Evolutionary conservation across 2,329 filamentous ascomycete species (phyloP).

Genomic region (Calcarisporium arbuscula): DNA sequence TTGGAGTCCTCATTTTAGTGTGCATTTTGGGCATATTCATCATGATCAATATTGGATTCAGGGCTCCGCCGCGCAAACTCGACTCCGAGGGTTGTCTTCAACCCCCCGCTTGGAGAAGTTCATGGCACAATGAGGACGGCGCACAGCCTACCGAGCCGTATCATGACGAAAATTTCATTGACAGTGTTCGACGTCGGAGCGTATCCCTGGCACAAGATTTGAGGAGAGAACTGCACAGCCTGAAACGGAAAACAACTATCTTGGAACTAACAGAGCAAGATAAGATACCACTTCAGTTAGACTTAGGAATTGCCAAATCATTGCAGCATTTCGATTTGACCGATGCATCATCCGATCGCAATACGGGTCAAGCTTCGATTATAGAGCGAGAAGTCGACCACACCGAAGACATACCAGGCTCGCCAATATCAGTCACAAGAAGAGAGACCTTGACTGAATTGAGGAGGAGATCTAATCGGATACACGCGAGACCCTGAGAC

Average conservation of each 20-base stretch:
- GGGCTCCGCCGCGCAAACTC: slow-evolving; percentile 7
- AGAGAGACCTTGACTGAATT: too few species aligned
- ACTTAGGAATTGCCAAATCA: slow-evolving; percentile 1
- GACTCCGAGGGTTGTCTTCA: slow-evolving; percentile 12
- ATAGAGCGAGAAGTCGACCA: too few species aligned
- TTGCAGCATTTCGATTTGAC: slow-evolving; percentile 14
- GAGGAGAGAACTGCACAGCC: slow-evolving; percentile 15
- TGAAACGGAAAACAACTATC: slow-evolving; percentile 14
- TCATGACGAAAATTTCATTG: slow-evolving; percentile 16
- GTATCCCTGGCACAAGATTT: slow-evolving; percentile 18
- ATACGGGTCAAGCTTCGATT: too few species aligned
- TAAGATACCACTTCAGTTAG: too few species aligned
- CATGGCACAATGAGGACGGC: slow-evolving; percentile 10
- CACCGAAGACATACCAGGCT: too few species aligned
- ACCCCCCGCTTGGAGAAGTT: slow-evolving; percentile 12
- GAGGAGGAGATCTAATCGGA: too few species aligned
- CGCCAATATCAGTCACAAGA: too few species aligned
- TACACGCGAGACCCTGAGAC: too few species aligned
- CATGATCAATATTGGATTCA: slow-evolving; percentile 19
- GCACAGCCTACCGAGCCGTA: slow-evolving; percentile 9
- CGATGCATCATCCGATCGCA: too few species aligned
- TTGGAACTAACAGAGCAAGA: slow-evolving; percentile 8
- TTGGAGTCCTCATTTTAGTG: slow-evolving; percentile 25
- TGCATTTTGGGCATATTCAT: slow-evolving; percentile 24
- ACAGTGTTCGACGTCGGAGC: slow-evolving; percentile 19